These are phyloP conservation scores for Aureobasidium zeae DNA, from an alignment of 2,329 filamentous ascomycete species.

Conservation along the genomic window DNA sequence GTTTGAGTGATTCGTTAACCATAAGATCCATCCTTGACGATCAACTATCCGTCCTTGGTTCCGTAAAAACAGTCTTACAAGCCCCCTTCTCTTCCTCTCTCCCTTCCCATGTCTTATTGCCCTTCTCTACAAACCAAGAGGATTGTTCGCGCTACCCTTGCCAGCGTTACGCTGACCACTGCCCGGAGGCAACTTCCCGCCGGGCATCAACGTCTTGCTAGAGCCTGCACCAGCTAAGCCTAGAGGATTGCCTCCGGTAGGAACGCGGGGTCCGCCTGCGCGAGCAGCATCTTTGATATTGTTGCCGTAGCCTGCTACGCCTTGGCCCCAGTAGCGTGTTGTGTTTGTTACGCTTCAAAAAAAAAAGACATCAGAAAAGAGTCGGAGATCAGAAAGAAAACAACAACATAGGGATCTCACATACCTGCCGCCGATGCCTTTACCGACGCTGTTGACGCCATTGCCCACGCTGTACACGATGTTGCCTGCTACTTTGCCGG, in stretches of 20 bases:
- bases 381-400: too few species aligned
- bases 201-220: slow-evolving; percentile 23
- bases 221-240: slow-evolving; percentile 31
- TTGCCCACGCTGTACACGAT: slow-evolving; percentile 37
- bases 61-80: too few species aligned
- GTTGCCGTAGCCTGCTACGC: slow-evolving; percentile 42
- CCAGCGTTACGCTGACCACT: slow-evolving; percentile 23
- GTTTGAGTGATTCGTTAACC: too few species aligned
- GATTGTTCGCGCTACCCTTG: slow-evolving; percentile 33
- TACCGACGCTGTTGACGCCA: slow-evolving; percentile 39
- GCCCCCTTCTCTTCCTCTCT: too few species aligned
- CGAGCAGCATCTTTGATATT: slow-evolving; percentile 40
- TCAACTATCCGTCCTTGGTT: too few species aligned
- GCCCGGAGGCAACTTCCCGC: slow-evolving; percentile 17
- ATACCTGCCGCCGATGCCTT: slow-evolving; percentile 35
- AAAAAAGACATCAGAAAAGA: neutral
- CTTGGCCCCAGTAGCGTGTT: slow-evolving; percentile 39
- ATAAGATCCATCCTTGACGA: neutral
- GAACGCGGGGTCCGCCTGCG: slow-evolving; percentile 35
- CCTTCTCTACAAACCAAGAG: slow-evolving; percentile 30
- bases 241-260: slow-evolving; percentile 39
- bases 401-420: neutral
- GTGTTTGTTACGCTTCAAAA: slow-evolving; percentile 35
- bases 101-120: too few species aligned
- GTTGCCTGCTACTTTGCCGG: slow-evolving; percentile 37